A percentile compares a stretch with the other conserved stretches of the same genome.
Evolutionary conservation across 176 grass and related monocot genomes (phyloP).

Genomic region (Juncus effusus): DNA sequence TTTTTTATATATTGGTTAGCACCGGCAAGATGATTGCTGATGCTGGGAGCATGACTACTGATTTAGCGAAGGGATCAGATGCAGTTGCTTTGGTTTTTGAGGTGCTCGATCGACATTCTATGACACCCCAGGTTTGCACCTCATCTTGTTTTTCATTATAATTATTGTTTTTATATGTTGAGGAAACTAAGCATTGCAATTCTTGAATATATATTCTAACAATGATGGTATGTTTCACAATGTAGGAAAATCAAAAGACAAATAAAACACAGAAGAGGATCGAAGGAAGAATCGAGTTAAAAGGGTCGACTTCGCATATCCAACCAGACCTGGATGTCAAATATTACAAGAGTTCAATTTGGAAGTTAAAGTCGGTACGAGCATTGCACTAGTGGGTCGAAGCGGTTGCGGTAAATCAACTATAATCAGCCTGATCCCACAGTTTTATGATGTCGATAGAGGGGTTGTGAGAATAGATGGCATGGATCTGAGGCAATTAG

Average conservation of each 20-base stretch:
- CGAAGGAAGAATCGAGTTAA: slow-evolving; percentile 72
- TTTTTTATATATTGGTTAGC: slow-evolving; percentile 95
- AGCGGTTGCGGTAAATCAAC: slow-evolving; percentile 89
- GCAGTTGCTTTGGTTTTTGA: slow-evolving; percentile 96
- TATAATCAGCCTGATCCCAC: slow-evolving; percentile 71
- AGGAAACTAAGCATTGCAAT: neutral
- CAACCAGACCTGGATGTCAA: slow-evolving; percentile 61
- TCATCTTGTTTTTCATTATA: neutral
- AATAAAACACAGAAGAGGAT: slow-evolving; percentile 44
- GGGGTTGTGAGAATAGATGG: slow-evolving; percentile 56
- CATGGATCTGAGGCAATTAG: slow-evolving; percentile 62
- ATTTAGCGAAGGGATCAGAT: slow-evolving; percentile 88
- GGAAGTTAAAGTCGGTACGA: slow-evolving; percentile 73
- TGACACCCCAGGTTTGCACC: slow-evolving; percentile 43
- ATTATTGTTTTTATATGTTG: neutral
- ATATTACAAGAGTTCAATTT: slow-evolving; percentile 72
- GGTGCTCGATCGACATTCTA: slow-evolving; percentile 81
- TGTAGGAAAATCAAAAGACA: slow-evolving; percentile 49
- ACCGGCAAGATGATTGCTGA: slow-evolving; percentile 96
- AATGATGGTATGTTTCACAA: slow-evolving; percentile 15
- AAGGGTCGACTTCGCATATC: slow-evolving; percentile 83
- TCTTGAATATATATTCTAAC: slow-evolving; percentile 15
- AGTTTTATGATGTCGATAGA: slow-evolving; percentile 81
- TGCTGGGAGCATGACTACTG: slow-evolving; percentile 97
- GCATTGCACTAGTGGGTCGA: slow-evolving; percentile 67